Conservation (phyloP, 2,329 filamentous ascomycete species). For the Aspergillus ochraceoroseus region DNA sequence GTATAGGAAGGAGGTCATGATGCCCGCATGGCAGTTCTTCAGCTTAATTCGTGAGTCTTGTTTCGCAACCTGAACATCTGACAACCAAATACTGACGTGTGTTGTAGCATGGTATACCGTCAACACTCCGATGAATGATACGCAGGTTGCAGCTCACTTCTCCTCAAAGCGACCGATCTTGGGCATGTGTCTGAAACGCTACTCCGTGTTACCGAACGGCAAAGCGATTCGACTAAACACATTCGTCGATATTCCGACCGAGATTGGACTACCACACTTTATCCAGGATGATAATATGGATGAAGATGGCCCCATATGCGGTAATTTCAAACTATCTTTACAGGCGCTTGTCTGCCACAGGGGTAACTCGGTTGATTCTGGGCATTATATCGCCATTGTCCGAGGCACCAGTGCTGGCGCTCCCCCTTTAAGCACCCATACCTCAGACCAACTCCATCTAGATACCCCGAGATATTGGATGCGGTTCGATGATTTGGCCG, state of each 20-base stretch:
- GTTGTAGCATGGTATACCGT: constrained; percentile 75
- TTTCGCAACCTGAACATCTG: neutral
- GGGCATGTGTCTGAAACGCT: constrained; percentile 88
- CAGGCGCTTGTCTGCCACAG: constrained; percentile 92
- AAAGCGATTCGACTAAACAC: constrained; percentile 68
- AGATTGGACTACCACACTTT: constrained; percentile 79
- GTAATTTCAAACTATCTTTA: constrained; percentile 88
- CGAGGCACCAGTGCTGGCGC: constrained; percentile 57
- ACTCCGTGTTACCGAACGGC: constrained; percentile 67
- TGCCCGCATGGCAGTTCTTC: constrained; percentile 97
- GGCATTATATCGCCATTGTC: constrained; percentile 85
- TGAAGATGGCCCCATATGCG: constrained; percentile 63
- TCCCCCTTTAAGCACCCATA: constrained; percentile 26
- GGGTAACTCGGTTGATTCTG: constrained; percentile 76
- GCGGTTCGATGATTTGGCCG: constrained; percentile 81
- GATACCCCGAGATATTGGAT: constrained; percentile 78
- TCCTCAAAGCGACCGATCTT: constrained; percentile 75
- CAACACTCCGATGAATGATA: constrained; percentile 59
- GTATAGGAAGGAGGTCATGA: constrained; percentile 74
- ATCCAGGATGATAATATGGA: constrained; percentile 72
- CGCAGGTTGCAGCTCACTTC: constrained; percentile 84
- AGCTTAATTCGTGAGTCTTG: constrained; percentile 71
- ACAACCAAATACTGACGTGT: constrained; percentile 30
- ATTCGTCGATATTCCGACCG: constrained; percentile 84
- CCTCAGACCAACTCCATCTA: constrained; percentile 36